Conservation (phyloP, 176 grass and related monocot genomes). For the Paspalum notatum region DNA sequence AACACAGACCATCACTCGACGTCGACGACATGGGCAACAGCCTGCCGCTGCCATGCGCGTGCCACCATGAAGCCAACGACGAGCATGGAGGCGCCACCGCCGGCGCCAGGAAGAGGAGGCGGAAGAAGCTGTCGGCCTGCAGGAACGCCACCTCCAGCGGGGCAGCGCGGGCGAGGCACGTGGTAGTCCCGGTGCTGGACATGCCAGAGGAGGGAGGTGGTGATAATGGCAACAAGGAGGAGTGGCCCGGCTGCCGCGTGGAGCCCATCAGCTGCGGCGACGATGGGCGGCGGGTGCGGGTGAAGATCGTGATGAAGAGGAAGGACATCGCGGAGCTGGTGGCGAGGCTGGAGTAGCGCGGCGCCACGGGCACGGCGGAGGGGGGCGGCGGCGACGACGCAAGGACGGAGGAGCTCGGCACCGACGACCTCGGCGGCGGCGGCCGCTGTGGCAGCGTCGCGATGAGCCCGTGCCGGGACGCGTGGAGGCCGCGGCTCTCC, state of each 20-base stretch:
- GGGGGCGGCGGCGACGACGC: background rate
- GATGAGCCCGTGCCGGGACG: conserved; percentile 34
- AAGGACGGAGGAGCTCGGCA: conserved; percentile 18
- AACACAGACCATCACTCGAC: background rate
- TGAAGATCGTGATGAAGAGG: conserved; percentile 65
- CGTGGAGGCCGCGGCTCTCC: conserved; percentile 46
- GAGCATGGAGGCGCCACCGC: background rate
- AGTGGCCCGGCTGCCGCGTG: conserved; percentile 31
- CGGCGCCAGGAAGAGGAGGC: conserved; percentile 2
- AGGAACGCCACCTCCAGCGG: background rate
- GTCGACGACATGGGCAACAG: conserved; percentile 41
- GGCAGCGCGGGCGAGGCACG: background rate
- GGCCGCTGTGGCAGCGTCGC: background rate
- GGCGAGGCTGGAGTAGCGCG: conserved; percentile 35
- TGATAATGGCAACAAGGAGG: background rate
- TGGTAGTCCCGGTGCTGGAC: conserved; percentile 32
- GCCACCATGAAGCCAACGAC: background rate
- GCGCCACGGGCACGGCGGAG: background rate
- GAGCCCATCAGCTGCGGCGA: background rate
- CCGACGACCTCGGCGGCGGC: background rate
- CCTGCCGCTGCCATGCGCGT: conserved; percentile 34
- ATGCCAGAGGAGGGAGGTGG: background rate
- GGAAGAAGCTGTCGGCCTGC: background rate
- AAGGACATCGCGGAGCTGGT: conserved; percentile 56
- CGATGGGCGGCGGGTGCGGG: background rate